Base-by-base conservation (phyloP, 805 yeast genomes). In the Ogataea pini region DNA sequence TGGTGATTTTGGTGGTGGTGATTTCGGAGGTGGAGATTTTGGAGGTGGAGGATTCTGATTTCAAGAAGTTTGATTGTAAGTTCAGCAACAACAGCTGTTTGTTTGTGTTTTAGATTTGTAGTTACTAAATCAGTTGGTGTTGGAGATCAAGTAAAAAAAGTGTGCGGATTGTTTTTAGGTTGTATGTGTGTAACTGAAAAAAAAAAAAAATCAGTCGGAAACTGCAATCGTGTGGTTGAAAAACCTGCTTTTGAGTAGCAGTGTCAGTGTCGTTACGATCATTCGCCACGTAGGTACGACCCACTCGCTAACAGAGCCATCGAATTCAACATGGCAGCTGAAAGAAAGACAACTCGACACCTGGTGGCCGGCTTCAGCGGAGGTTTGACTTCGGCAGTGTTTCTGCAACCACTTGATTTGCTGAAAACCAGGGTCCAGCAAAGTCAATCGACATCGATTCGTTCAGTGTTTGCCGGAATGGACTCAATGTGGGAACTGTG, bases 371-470 rank as follows among this genome's bases (percentile, higher is more conserved):
- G 97, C 0, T 90, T 87, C 55, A 58, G 79, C 7, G 95, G 96
- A 1, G 98, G 98, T 0, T 68, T 92, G 44, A 75, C 89, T 0
- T 85, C 96, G 3, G 82, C 97, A 0, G 78, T 89, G 4, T 73
- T 78, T 0, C 73, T 92, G 34, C 98, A 92, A 65, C 98, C 98
- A 1, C 76, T 92, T 39, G 98, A 92, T 65, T 73, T 92, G 39
- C 69, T 92, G 40, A 92, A 92, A 65, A 92, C 98, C 0, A 69
- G 98, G 53, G 73, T 89, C 7, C 98, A 89, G 69, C 92, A 86
- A 61, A 63, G 70, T 28, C 54, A 62, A 12, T 54, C 61, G 3
- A 56, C 68, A 6, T 66, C 75, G 7, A 49, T 73, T 5, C 31
- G 49, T 8, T 48, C 65, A 0, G 68, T 71, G 1, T 41, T 74